Evolutionary conservation across 176 grass and related monocot genomes (phyloP).

Genomic region (Paspalum vaginatum): DNA sequence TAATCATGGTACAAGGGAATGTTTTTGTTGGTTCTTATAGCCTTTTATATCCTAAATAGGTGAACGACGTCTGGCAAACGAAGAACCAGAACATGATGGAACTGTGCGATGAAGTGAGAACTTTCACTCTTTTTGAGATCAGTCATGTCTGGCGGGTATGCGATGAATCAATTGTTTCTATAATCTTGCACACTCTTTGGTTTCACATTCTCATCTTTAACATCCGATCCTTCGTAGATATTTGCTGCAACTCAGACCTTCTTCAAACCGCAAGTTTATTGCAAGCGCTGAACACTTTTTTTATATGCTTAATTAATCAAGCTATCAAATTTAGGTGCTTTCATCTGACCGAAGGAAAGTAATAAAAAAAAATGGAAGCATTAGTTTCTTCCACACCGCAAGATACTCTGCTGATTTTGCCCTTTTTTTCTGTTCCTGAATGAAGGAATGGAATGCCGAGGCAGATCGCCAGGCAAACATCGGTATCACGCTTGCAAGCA

Average conservation of each 20-base stretch:
- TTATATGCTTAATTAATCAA: constrained; percentile 10
- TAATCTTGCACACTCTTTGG: not conserved
- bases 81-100: constrained; percentile 52
- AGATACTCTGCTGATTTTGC: constrained; percentile 22
- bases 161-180: constrained; percentile 14
- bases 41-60: constrained; percentile 35
- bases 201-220: not conserved
- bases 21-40: not conserved
- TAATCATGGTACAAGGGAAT: not conserved
- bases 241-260: not conserved
- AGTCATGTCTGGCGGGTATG: constrained; percentile 52
- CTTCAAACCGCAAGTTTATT: not conserved
- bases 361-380: too few relatives aligned
- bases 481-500: not conserved
- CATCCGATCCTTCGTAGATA: not conserved
- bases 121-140: constrained; percentile 52
- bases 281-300: not conserved
- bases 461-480: not conserved
- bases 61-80: constrained; percentile 48
- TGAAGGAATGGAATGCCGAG: not conserved
- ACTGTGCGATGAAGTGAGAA: constrained; percentile 55
- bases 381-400: too few relatives aligned
- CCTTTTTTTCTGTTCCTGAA: constrained; percentile 1
- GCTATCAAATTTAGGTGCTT: not conserved
- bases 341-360: not conserved